Percentiles rank a stretch among this genome's conserved stretches.
phyloP scores from a whole-genome alignment of 176 grass and related monocot genomes.

The Tillandsia leiboldiana region DNA sequence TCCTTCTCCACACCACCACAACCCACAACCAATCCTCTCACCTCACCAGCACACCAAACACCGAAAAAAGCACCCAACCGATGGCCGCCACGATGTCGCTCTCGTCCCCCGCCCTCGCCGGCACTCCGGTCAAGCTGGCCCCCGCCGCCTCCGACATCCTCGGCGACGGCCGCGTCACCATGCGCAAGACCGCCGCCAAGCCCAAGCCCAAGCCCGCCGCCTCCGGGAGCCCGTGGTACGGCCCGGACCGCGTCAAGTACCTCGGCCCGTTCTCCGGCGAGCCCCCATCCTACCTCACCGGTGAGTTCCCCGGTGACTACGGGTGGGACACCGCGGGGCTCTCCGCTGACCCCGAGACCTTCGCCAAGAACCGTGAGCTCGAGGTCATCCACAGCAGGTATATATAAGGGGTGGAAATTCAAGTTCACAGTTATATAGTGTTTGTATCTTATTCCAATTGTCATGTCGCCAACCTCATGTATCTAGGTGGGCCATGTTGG shows the following conservation, averaged over 20 bases:
- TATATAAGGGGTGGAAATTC: too few relatives aligned
- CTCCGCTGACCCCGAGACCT: conserved; percentile 53
- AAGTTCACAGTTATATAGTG: too few relatives aligned
- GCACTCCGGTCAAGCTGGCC: conserved; percentile 18
- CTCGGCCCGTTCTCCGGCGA: conserved; percentile 39
- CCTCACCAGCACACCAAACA: neutral
- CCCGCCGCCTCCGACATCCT: conserved; percentile 16
- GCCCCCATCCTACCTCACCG: conserved; percentile 42
- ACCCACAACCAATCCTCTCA: neutral
- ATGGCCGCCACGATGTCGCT: conserved; percentile 38
- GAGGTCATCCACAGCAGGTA: conserved; percentile 20
- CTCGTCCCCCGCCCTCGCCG: conserved; percentile 27
- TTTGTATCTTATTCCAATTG: too few relatives aligned
- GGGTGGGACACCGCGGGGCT: conserved; percentile 48
- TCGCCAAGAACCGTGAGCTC: conserved; percentile 66
- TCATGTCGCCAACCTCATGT: too few relatives aligned
- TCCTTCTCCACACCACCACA: neutral
- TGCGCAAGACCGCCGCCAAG: conserved; percentile 37
- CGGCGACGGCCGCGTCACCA: conserved; percentile 47
- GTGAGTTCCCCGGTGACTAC: conserved; percentile 56
- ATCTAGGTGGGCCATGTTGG: conserved; percentile 53
- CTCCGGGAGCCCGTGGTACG: conserved; percentile 47
- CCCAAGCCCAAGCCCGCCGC: conserved; percentile 18
- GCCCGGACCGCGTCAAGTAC: conserved; percentile 40
- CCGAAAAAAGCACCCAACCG: neutral